Percentiles rank a stretch among this genome's conserved stretches.
phyloP scores from a whole-genome alignment of 2,329 filamentous ascomycete genomes.

The Phialemonium atrogriseum region DNA sequence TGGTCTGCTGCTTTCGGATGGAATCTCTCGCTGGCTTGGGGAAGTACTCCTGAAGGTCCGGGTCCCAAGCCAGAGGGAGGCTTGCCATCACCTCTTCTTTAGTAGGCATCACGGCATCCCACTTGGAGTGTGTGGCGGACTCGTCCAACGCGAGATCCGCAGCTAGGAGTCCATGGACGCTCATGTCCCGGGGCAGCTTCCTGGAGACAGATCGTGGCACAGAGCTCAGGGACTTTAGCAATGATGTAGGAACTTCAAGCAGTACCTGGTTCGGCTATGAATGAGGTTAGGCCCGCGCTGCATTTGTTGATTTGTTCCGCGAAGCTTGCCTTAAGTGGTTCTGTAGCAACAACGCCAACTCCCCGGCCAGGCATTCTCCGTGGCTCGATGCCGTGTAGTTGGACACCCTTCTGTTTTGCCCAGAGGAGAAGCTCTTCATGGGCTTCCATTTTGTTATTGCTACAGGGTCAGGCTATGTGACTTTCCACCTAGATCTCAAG shows the following conservation, averaged over 20 bases:
- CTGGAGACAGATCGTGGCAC: slow-evolving; percentile 44
- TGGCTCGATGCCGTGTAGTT: slow-evolving; percentile 59
- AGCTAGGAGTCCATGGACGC: slow-evolving; percentile 67
- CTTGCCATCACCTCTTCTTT: slow-evolving; percentile 43
- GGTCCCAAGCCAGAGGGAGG: slow-evolving; percentile 41
- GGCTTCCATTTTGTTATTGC: slow-evolving; percentile 18
- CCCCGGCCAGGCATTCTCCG: slow-evolving; percentile 63
- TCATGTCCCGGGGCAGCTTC: slow-evolving; percentile 43
- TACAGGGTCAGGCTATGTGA: too few species aligned
- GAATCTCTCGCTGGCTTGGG: slow-evolving; percentile 34
- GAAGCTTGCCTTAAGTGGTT: slow-evolving; percentile 50
- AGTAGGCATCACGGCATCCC: slow-evolving; percentile 62
- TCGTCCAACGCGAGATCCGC: slow-evolving; percentile 52
- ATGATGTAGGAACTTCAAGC: slow-evolving; percentile 54
- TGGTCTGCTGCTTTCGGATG: slow-evolving; percentile 42
- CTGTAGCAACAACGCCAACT: slow-evolving; percentile 67
- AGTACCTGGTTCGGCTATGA: slow-evolving; percentile 41
- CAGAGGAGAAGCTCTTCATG: slow-evolving; percentile 54
- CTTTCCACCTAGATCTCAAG: too few species aligned
- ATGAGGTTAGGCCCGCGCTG: too few species aligned
- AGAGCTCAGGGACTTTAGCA: slow-evolving; percentile 57
- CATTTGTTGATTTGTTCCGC: slow-evolving; percentile 5
- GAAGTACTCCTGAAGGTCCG: slow-evolving; percentile 35
- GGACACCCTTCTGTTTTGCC: slow-evolving; percentile 56
- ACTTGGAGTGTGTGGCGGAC: slow-evolving; percentile 39